Base-by-base conservation (phyloP, 495 filamentous ascomycete genomes). In the Articulospora tetracladia region DNA sequence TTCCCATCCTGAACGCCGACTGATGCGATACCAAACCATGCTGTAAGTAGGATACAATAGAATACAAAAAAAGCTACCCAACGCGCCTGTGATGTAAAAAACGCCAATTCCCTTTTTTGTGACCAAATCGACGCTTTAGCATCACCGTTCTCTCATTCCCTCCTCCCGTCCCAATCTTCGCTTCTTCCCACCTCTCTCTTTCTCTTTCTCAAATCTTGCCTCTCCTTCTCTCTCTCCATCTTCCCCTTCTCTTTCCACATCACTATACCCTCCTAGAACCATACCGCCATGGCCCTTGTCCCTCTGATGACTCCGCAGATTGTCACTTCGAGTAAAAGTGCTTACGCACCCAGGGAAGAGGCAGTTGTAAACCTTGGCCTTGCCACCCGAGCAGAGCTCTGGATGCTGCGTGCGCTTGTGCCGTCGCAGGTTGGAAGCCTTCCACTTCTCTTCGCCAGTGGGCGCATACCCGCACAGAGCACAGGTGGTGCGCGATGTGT, bases 361-460 rank as follows among this genome's bases (percentile, higher is more conserved):
- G 26, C 65, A 68, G 0, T 25, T 11, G 48, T 62, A 61, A 1
- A 52, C 26, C 26, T 57, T 59, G 13, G 34, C 39, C 44, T 62
- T 47, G 10, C 22, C 39, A 3, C 17, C 17, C 3, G 11, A 12
- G 11, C 10, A 17, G 39, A 44, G 39, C 36, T 44, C 34, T 0
- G 65, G 36, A 36, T 68, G 65, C 39, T 68, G 61, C 17, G 53
- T 68, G 13, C 65, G 50, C 22, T 68, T 68, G 46, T 68, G 65
- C 3, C 65, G 50, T 3, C 61, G 49, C 3, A 68, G 62, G 20
- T 68, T 68, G 3, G 65, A 68, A 1, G 61, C 55, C 55, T 68
- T 68, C 58, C 59, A 68, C 58, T 55, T 58, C 26, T 68, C 65
- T 57, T 59, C 59, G 20, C 65, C 65, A 3, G 19, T 26, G 7